phyloP scores from a whole-genome alignment of 768 basidiomycete genomes.

The Tephrocybe sp. region DNA sequence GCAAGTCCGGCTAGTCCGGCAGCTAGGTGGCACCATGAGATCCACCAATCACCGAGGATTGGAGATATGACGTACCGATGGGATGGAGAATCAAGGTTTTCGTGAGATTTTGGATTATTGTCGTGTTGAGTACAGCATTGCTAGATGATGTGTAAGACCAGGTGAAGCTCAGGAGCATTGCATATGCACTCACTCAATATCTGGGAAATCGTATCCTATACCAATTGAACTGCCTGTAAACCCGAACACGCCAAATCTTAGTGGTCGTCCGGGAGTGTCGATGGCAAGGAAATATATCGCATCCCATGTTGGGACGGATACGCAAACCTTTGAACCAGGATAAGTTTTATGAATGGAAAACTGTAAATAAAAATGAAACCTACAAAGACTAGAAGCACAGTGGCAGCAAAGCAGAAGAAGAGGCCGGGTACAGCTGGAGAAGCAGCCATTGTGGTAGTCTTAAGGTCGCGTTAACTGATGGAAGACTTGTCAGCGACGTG shows the following conservation, averaged over 20 bases:
- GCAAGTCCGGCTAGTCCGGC: slow-evolving; percentile 66
- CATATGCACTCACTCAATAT: slow-evolving; percentile 4
- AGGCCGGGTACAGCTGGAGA: slow-evolving; percentile 66
- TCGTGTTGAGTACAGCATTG: slow-evolving; percentile 40
- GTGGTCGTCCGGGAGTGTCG: slow-evolving; percentile 32
- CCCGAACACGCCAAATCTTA: slow-evolving; percentile 75
- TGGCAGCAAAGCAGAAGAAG: slow-evolving; percentile 69
- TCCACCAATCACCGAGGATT: slow-evolving; percentile 2
- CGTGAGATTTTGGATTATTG: slow-evolving; percentile 66
- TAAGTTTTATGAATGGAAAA: neutral
- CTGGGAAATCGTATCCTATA: slow-evolving; percentile 57
- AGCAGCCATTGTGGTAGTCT: slow-evolving; percentile 43
- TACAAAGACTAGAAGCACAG: slow-evolving; percentile 67
- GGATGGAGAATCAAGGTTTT: slow-evolving; percentile 75
- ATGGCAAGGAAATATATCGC: slow-evolving; percentile 65
- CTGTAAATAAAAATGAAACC: slow-evolving; percentile 20
- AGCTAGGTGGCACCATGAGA: slow-evolving; percentile 30
- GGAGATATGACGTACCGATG: slow-evolving; percentile 47
- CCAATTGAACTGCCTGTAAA: slow-evolving; percentile 52
- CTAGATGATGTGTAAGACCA: neutral
- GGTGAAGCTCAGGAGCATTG: neutral
- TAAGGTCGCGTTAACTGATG: slow-evolving; percentile 1
- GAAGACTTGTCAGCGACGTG: neutral
- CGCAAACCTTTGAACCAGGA: slow-evolving; percentile 46
- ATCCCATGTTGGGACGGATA: slow-evolving; percentile 75